Conservation (phyloP, 2,329 filamentous ascomycete genomes). For the Paradendryphiella salina region DNA sequence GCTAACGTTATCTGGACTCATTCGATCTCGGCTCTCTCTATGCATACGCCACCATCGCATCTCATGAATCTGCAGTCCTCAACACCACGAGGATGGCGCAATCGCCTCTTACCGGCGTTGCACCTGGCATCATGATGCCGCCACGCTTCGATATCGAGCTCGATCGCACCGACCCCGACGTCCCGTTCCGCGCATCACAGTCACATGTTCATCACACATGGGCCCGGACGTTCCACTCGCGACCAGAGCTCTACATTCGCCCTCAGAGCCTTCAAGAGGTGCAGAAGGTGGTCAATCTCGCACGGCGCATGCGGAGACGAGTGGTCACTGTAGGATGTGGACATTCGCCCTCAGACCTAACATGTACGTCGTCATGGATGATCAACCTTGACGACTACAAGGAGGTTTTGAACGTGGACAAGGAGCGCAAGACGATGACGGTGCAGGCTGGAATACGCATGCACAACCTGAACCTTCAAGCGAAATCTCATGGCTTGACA, state of each 20-base stretch:
- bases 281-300: conserved; percentile 79
- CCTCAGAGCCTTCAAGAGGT: conserved; percentile 79
- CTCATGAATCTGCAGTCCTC: conserved; percentile 4
- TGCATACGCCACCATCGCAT: conserved; percentile 4
- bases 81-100: conserved; percentile 29
- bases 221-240: conserved; percentile 88
- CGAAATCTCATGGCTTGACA: conserved; percentile 76
- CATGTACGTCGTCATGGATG: conserved; percentile 92
- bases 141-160: conserved; percentile 58
- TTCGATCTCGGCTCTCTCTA: conserved; percentile 6
- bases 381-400: conserved; percentile 87
- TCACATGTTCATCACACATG: conserved; percentile 85
- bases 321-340: conserved; percentile 86
- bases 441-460: conserved; percentile 90
- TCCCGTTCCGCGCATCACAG: conserved; percentile 76
- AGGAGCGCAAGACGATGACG: conserved; percentile 66
- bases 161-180: conserved; percentile 59
- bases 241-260: conserved; percentile 88
- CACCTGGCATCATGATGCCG: conserved; percentile 38
- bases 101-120: conserved; percentile 11
- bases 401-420: conserved; percentile 70
- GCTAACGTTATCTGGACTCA: conserved; percentile 11
- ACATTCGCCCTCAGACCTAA: conserved; percentile 90
- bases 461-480: conserved; percentile 69
- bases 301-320: conserved; percentile 76